Base-by-base conservation (phyloP, 2,329 filamentous ascomycete genomes). In the Fusarium algeriense region DNA sequence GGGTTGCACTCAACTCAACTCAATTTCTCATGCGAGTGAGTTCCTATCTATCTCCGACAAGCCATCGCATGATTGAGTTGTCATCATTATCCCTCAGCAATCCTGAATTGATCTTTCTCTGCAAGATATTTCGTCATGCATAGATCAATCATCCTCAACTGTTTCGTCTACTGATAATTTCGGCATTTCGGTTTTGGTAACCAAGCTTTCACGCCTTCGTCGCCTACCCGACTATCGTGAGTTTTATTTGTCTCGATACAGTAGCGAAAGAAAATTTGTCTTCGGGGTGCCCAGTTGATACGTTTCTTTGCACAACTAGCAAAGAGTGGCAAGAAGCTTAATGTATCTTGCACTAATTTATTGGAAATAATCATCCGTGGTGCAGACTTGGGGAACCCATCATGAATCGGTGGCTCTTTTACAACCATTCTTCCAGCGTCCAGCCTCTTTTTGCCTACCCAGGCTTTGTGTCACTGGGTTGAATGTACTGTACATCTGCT, bases 1-100 rank as follows among this genome's bases (percentile, higher is more conserved):
- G 60, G 64, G 70, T 74, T 69, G 45, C 73, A 71, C 61, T 67
- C 73, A 74, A 71, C 66, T 70, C 35, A 54, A 60, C 45, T 57
- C 50, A 71, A 69, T 65, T 57, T 32, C 32, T 37, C 44, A 34
- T 48, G 20, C 45, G 38, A 64, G 28, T 41, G 38, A 73, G 56
- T 64, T 38, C 67, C 58, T 73, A 67, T 58, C 70, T 64, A 52
- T 58, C 46, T 48, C 38, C 44, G 43, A 50, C 46, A 54, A 60
- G 49, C 64, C 41, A 63, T 65, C 30, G 52, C 35, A 44, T 53
- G 58, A 70, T 64, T 34, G 53, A 64, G 61, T 44, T 63, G 63
- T 64, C 63, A 35, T 34, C 49, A 57, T 64, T 64, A 46, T 70
- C 52, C 43, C 61, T 53, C 57, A 53, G 60, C 69, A 67, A 58